A percentile compares a stretch with the other conserved stretches of the same genome.
These are phyloP conservation scores for Truncatella angustata DNA, from an alignment of 2,329 filamentous ascomycete genomes.

Conservation along the genomic window DNA sequence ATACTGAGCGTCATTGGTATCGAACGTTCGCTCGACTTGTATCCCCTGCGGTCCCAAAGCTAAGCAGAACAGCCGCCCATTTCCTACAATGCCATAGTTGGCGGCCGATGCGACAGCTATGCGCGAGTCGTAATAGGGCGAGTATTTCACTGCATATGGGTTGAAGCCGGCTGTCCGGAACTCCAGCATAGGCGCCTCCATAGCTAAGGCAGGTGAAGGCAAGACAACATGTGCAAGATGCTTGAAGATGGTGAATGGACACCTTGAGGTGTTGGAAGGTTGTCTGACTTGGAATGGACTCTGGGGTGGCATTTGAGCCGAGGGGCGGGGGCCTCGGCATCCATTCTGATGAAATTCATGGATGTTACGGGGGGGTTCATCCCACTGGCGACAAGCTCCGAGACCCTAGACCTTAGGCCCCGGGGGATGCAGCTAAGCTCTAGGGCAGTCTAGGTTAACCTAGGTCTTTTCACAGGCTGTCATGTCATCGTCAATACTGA, in stretches of 20 bases:
- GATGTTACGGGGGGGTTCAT: no score
- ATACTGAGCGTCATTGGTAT: slow-evolving; percentile 96
- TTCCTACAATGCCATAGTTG: slow-evolving; percentile 96
- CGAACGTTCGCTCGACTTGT: slow-evolving; percentile 84
- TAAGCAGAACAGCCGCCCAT: slow-evolving; percentile 84
- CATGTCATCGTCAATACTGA: no score
- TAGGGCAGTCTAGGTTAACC: no score
- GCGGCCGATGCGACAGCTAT: slow-evolving; percentile 87
- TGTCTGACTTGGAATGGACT: no score
- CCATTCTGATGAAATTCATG: no score
- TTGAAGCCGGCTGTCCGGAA: slow-evolving; percentile 93
- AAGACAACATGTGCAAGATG: neutral
- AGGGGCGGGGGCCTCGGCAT: slow-evolving; percentile 24
- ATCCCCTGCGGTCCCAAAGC: slow-evolving; percentile 82
- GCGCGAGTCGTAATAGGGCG: slow-evolving; percentile 93
- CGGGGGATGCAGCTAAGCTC: no score
- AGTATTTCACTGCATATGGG: slow-evolving; percentile 96
- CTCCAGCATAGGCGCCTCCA: slow-evolving; percentile 72
- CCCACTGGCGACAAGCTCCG: no score
- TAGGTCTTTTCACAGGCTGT: no score
- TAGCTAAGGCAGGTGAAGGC: slow-evolving; percentile 15
- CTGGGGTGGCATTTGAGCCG: slow-evolving; percentile 6
- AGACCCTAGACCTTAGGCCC: no score
- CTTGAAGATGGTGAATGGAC: neutral
- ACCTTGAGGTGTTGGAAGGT: neutral